Base-by-base conservation (phyloP, 2,329 filamentous ascomycete species). In the Aurifilum marmelostoma region DNA sequence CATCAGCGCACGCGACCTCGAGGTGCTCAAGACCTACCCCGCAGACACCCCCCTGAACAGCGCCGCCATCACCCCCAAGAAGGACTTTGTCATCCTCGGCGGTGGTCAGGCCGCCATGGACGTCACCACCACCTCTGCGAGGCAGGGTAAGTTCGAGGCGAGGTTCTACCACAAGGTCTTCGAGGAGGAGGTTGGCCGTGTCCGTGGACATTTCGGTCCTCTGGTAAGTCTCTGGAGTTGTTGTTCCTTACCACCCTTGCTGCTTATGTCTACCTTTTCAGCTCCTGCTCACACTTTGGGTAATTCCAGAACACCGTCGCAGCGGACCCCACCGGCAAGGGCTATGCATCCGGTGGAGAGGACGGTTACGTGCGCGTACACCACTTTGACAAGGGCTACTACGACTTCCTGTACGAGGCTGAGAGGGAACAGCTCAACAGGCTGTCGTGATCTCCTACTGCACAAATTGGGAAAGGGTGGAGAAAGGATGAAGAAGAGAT, bases 141-240 rank as follows among this genome's bases (percentile, higher is more conserved):
- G 96, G 74, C 96, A 99, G 86, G 96, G 96, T 83, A 98, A 98
- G 84, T 99, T 99, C 85, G 96, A 99, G 83, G 96, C 96, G 59
- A 91, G 96, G 74, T 99, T 99, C 88, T 99, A 97, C 87, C 96
- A 99, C 90, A 98, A 97, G 88, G 91, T 99, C 80, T 98, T 99
- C 80, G 94, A 97, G 83, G 95, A 99, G 82, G 96, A 99, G 85
- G 95, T 98, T 77, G 96, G 96, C 75, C 91, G 96, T 85, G 96
- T 99, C 73, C 89, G 94, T 79, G 96, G 96, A 73, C 96, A 99
- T 82, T 99, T 99, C 83, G 96, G 96, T 79, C 96, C 92, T 74
- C 86, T 97, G 79, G 81, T 83, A 78, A 69, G 81, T 76, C 9
- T 7, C 12, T n/a, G 16, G 18, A 7, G 7, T 2, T 43, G 1